A percentile compares a stretch with the other conserved stretches of the same genome.
Evolutionary conservation across 768 basidiomycete species (phyloP).

Genomic region (Trametes coccinea): DNA sequence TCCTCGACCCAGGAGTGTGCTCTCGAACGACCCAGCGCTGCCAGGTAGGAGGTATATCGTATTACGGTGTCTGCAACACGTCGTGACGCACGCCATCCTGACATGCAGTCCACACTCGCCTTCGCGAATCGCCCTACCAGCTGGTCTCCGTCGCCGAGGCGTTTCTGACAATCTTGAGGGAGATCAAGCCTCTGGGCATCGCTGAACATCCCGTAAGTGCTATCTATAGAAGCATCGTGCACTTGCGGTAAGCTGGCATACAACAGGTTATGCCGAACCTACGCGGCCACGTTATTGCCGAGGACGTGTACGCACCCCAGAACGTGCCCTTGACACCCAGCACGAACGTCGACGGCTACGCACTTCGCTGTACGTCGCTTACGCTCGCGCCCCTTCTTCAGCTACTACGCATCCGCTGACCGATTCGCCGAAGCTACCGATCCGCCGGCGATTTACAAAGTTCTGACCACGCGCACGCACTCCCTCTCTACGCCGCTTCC

Average conservation of each 20-base stretch:
- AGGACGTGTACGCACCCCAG: constrained; percentile 66
- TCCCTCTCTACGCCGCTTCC: constrained; percentile 43
- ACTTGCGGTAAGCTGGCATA: no score
- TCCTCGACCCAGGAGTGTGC: constrained; percentile 55
- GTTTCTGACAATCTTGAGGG: constrained; percentile 51
- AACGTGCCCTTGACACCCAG: constrained; percentile 65
- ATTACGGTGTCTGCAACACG: neutral
- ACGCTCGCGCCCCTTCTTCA: neutral
- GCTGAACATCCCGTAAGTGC: constrained; percentile 45
- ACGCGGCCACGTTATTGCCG: constrained; percentile 71
- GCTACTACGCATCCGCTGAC: neutral
- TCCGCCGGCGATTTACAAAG: constrained; percentile 63
- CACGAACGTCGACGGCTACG: constrained; percentile 90
- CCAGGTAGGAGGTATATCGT: constrained; percentile 47
- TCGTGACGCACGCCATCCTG: no score
- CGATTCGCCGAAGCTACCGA: constrained; percentile 51
- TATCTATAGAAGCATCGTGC: neutral
- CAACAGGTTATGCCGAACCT: constrained; percentile 58
- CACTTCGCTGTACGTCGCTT: constrained; percentile 59
- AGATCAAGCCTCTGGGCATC: constrained; percentile 45
- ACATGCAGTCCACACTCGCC: constrained; percentile 61
- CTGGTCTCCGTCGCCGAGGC: constrained; percentile 69
- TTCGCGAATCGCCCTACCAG: constrained; percentile 76
- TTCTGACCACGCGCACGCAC: constrained; percentile 56
- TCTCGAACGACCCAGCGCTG: constrained; percentile 70